Conservation (phyloP, 257 asterid species). For the Catharanthus roseus region DNA sequence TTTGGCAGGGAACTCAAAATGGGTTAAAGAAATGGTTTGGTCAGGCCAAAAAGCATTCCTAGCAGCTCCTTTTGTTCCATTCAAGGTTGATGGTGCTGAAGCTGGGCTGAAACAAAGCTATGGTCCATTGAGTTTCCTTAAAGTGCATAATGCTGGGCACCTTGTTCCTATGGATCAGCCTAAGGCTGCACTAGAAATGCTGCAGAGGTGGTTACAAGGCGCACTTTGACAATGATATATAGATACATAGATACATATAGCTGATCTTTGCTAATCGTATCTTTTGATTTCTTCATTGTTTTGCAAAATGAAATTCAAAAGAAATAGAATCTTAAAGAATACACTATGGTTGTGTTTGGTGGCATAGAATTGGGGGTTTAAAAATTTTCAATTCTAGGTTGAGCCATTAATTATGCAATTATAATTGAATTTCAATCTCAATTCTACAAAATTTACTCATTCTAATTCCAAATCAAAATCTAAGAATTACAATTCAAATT, state of each 20-base stretch:
- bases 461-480: too few relatives aligned
- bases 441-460: too few relatives aligned
- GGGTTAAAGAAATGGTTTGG: slow-evolving; percentile 68
- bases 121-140: slow-evolving; percentile 59
- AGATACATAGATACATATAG: neutral
- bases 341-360: too few relatives aligned
- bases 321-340: too few relatives aligned
- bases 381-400: too few relatives aligned
- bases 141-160: slow-evolving; percentile 62
- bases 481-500: too few relatives aligned
- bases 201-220: slow-evolving; percentile 52
- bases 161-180: slow-evolving; percentile 90
- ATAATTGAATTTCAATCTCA: too few relatives aligned
- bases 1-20: slow-evolving; percentile 73
- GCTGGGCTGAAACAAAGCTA: slow-evolving; percentile 44
- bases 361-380: too few relatives aligned
- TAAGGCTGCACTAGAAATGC: slow-evolving; percentile 54
- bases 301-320: too few relatives aligned
- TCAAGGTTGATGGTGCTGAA: slow-evolving; percentile 37
- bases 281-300: neutral
- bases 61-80: slow-evolving; percentile 35
- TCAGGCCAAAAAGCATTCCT: slow-evolving; percentile 34
- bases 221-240: slow-evolving; percentile 11
- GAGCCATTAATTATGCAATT: too few relatives aligned
- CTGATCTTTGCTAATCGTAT: neutral